Conservation (phyloP, 345 rosid genomes). For the Corchorus olitorius region DNA sequence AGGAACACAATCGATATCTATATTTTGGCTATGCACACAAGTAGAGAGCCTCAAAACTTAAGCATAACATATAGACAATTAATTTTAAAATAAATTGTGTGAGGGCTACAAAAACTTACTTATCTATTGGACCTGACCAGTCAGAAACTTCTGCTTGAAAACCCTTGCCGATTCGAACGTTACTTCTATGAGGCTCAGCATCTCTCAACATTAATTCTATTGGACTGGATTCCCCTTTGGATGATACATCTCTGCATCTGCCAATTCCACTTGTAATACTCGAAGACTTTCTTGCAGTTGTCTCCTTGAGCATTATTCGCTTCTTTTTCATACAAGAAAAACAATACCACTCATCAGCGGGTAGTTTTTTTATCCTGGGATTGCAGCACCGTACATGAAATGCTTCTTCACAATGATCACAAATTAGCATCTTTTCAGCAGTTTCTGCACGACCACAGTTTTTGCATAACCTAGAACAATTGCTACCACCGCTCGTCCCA, state of each 20-base stretch:
- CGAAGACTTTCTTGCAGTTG: constrained; percentile 30
- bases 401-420: constrained; percentile 86
- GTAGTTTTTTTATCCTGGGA: constrained; percentile 52
- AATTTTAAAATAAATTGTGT: neutral
- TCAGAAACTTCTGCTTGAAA: constrained; percentile 90
- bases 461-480: constrained; percentile 56
- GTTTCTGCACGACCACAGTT: constrained; percentile 56
- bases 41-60: neutral
- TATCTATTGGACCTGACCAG: constrained; percentile 66
- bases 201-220: constrained; percentile 58
- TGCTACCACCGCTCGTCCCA: constrained; percentile 34
- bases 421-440: constrained; percentile 62
- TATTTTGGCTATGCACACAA: neutral
- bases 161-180: constrained; percentile 75
- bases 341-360: constrained; percentile 81
- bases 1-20: neutral
- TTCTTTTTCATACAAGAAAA: constrained; percentile 66
- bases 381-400: constrained; percentile 78
- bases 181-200: constrained; percentile 46
- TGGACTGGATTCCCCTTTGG: constrained; percentile 37
- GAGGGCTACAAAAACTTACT: constrained; percentile 43
- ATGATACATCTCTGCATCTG: constrained; percentile 37
- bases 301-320: constrained; percentile 38
- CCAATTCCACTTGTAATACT: constrained; percentile 37
- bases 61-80: neutral